phyloP scores from a whole-genome alignment of 1,284 basidiomycete species.

The Melampsora larici-populina region DNA sequence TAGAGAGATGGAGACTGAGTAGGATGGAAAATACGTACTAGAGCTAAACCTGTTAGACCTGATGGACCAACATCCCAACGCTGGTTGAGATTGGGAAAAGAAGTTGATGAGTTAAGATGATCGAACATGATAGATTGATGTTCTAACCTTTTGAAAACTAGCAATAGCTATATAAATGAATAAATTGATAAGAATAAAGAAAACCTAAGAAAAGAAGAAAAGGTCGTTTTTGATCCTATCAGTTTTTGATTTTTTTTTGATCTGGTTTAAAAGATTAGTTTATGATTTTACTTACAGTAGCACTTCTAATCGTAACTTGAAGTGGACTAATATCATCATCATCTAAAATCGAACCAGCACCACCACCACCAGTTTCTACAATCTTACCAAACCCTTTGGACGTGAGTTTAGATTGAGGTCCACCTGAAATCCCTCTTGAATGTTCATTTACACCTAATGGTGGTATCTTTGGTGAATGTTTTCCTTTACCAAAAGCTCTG shows the following conservation, averaged over 20 bases:
- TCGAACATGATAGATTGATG: slow-evolving; percentile 40
- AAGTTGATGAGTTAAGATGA: slow-evolving; percentile 17
- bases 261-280: no score
- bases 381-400: slow-evolving; percentile 3
- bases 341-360: slow-evolving; percentile 23
- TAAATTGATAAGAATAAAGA: slow-evolving; percentile 44
- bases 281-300: slow-evolving; percentile 13
- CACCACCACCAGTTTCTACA: background rate
- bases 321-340: slow-evolving; percentile 30
- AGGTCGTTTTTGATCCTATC: no score
- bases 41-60: slow-evolving; percentile 32
- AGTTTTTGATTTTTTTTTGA: no score
- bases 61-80: slow-evolving; percentile 36
- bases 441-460: background rate
- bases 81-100: slow-evolving; percentile 43
- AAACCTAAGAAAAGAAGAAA: slow-evolving; percentile 8
- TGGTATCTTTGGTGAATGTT: slow-evolving; percentile 41
- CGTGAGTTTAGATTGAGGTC: slow-evolving; percentile 9
- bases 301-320: slow-evolving; percentile 22
- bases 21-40: slow-evolving; percentile 6
- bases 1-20: background rate
- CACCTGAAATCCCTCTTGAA: slow-evolving; percentile 26
- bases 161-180: slow-evolving; percentile 48
- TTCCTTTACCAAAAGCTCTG: slow-evolving; percentile 37
- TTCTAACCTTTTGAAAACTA: slow-evolving; percentile 44